A percentile compares a stretch with the other conserved stretches of the same genome.
Evolutionary conservation across 352 stramenopile genomes (phyloP).

Genomic region (Pythium sp.): DNA sequence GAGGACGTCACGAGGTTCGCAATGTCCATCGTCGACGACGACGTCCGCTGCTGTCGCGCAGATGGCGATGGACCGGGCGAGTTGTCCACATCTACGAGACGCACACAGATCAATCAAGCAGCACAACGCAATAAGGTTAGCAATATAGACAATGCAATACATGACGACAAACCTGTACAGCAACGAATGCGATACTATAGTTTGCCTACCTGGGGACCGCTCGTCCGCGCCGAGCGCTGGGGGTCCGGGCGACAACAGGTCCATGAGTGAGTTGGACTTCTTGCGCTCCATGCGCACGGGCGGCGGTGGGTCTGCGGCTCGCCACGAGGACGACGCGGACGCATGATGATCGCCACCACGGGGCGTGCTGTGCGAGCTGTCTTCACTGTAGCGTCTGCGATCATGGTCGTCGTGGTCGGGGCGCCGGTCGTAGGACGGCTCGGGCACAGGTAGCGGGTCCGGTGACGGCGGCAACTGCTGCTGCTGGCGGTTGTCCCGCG

Average conservation of each 20-base stretch:
- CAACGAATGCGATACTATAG: too few species aligned
- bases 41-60: constrained; percentile 12
- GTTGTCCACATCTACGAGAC: constrained; percentile 14
- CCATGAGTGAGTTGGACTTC: constrained; percentile 78
- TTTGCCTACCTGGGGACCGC: constrained; percentile 16
- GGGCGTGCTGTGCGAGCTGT: constrained; percentile 16
- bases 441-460: constrained; percentile 41
- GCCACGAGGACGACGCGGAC: constrained; percentile 8
- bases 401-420: constrained; percentile 10
- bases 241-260: constrained; percentile 63
- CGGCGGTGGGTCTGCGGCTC: constrained; percentile 8
- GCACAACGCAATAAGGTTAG: not conserved
- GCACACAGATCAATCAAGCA: not conserved
- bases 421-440: constrained; percentile 37
- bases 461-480: constrained; percentile 18
- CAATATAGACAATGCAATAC: not conserved
- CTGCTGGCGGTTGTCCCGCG: not conserved
- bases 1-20: constrained; percentile 46
- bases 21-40: constrained; percentile 46
- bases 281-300: constrained; percentile 37
- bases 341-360: not conserved
- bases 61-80: constrained; percentile 15
- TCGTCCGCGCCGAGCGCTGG: constrained; percentile 35
- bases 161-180: too few species aligned
- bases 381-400: constrained; percentile 14